phyloP scores from a whole-genome alignment of 129 eudicot species.

The Helianthus tuberosus region DNA sequence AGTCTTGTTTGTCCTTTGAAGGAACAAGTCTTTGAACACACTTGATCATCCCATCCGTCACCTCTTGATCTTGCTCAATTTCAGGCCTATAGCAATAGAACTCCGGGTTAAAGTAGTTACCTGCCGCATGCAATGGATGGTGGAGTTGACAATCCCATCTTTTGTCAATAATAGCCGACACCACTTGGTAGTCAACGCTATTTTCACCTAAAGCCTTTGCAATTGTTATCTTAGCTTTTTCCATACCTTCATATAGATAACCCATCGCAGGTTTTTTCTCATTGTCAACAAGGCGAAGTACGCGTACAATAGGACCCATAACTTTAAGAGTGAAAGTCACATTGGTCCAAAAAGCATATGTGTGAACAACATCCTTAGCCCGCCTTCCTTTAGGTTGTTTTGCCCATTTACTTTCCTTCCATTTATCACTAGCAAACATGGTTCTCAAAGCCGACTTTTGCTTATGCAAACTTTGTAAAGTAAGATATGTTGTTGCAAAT shows the following conservation, averaged over 20 bases:
- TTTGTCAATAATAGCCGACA: not conserved
- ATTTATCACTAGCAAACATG: not conserved
- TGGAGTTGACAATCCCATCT: not conserved
- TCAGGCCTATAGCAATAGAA: too few species aligned
- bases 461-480: not conserved
- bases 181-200: not conserved
- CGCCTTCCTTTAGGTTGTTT: too few species aligned
- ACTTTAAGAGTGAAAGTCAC: not conserved
- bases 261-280: slow-evolving; percentile 13
- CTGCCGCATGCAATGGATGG: not conserved
- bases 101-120: too few species aligned
- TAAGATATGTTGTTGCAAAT: not conserved
- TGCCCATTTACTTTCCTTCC: not conserved
- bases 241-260: slow-evolving; percentile 1
- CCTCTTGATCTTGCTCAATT: too few species aligned
- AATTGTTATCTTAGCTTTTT: not conserved
- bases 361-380: slow-evolving; percentile 5
- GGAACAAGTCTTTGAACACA: too few species aligned
- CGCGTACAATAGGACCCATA: slow-evolving; percentile 1
- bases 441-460: not conserved
- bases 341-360: not conserved
- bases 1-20: too few species aligned
- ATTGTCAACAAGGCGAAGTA: not conserved
- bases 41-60: too few species aligned
- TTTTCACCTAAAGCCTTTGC: not conserved